Evolutionary conservation across 192 early-diverging fungal species (phyloP), one percentile per base, ranked within the genome.

Genomic region (Physocladia obscura): DNA sequence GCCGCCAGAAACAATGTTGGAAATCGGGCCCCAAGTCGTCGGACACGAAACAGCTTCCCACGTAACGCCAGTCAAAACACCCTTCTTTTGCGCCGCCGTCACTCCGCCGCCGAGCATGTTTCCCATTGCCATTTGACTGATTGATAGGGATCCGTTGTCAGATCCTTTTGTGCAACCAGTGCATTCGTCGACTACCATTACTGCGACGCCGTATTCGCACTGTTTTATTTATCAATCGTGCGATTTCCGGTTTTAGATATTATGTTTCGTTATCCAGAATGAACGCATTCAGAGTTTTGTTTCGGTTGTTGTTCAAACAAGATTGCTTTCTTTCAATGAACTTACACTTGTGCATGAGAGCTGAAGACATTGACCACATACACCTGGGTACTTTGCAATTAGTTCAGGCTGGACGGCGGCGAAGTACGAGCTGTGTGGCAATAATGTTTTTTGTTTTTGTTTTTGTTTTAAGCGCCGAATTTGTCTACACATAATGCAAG

Each of bases 341-440:
- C 57, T 59, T 24, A 67, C 63, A 8, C 11, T 8, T 32, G 63
- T 6, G 31, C 63, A 67, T 1, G 63, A 34, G 8, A 67, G 21
- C 34, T 67, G 63, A 2, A 44, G 39, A 52, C 63, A 67, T 0
- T 48, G 47, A 19, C 63, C 63, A 29, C 63, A 67, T 0, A 67
- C 49, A 32, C 26, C 49, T 1, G 36, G 51, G 11, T 44, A n/a
- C 30, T 26, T 1, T 36, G 26, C 51, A 2, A 55, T 30, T 15
- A 68, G 1, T 24, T 44, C 26, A 4, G 17, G 54, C 19, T 27
- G 15, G 5, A 68, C 47, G 2, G 65, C 65, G 13, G 65, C 65
- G 51, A 68, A 68, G 65, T 68, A 68, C 8, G 40, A 44, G 40
- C 40, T n/a, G n/a, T n/a, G n/a, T n/a, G n/a, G n/a, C n/a, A n/a